phyloP scores from a whole-genome alignment of 768 basidiomycete genomes.

The Ephemerocybe angulata region DNA sequence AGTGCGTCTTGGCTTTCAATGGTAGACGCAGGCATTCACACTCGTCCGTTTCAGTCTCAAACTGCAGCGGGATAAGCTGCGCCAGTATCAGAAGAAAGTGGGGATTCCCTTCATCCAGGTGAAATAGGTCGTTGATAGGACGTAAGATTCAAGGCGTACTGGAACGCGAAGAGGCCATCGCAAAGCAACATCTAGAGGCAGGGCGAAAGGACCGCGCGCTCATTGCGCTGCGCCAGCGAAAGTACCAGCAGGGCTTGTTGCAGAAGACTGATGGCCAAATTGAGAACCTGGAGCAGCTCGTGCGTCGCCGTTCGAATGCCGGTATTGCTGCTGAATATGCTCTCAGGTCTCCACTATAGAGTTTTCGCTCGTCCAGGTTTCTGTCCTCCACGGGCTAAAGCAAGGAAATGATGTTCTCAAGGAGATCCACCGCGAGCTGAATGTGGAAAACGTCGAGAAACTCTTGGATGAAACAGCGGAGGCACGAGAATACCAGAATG shows the following conservation, averaged over 20 bases:
- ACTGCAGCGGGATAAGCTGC: constrained; percentile 91
- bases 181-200: constrained; percentile 71
- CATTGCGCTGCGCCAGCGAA: constrained; percentile 82
- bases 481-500: constrained; percentile 87
- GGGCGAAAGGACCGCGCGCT: constrained; percentile 88
- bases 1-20: constrained; percentile 53
- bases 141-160: constrained; percentile 82
- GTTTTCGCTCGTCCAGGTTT: constrained; percentile 90
- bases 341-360: constrained; percentile 91
- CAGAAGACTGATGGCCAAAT: constrained; percentile 87
- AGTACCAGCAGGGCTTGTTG: constrained; percentile 89
- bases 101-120: constrained; percentile 12
- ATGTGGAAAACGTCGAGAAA: constrained; percentile 87
- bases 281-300: constrained; percentile 84
- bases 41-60: constrained; percentile 63
- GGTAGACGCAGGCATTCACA: constrained; percentile 12
- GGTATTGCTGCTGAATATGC: neutral
- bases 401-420: constrained; percentile 93
- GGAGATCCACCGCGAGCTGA: constrained; percentile 93
- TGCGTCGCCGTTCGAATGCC: constrained; percentile 30
- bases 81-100: constrained; percentile 94
- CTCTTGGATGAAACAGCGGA: constrained; percentile 91
- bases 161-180: constrained; percentile 86
- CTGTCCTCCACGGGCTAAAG: constrained; percentile 87
- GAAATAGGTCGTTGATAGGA: constrained; percentile 1